A percentile compares a stretch with the other conserved stretches of the same genome.
phyloP scores from a whole-genome alignment of 768 basidiomycete genomes.

The Collybia nuda region DNA sequence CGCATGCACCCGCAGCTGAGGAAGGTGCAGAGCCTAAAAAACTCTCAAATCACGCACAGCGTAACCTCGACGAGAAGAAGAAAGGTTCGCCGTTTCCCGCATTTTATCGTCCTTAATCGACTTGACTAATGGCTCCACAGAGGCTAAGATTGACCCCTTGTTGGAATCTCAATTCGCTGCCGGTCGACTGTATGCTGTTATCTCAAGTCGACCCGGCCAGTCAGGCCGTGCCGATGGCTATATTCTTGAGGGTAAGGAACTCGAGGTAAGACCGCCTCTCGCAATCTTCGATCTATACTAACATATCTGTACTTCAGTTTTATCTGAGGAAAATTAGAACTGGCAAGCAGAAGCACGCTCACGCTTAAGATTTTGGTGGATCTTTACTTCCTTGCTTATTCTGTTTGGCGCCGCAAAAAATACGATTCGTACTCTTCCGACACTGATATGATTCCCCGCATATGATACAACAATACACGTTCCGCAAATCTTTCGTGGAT shows the following conservation, averaged over 20 bases:
- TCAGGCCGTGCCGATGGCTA: slow-evolving; percentile 96
- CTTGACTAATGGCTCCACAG: slow-evolving; percentile 32
- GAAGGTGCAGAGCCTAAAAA: slow-evolving; percentile 65
- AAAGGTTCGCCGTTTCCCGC: slow-evolving; percentile 55
- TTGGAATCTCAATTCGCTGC: slow-evolving; percentile 90
- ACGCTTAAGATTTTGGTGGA: slow-evolving; percentile 30
- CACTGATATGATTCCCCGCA: slow-evolving; percentile 9
- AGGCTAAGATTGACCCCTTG: slow-evolving; percentile 88
- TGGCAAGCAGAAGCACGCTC: slow-evolving; percentile 93
- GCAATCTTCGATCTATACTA: slow-evolving; percentile 11
- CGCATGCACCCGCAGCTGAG: slow-evolving; percentile 42
- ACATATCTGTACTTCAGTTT: slow-evolving; percentile 56
- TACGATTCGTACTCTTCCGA: background rate
- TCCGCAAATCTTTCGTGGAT: too few species aligned
- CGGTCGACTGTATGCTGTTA: slow-evolving; percentile 91
- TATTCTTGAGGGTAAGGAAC: slow-evolving; percentile 96
- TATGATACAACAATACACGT: too few species aligned
- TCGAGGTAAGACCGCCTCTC: slow-evolving; percentile 64
- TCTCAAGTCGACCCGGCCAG: slow-evolving; percentile 96
- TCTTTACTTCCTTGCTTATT: slow-evolving; percentile 1
- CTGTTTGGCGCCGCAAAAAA: slow-evolving; percentile 10
- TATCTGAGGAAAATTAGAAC: slow-evolving; percentile 92
- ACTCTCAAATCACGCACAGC: slow-evolving; percentile 88
- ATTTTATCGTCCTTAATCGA: background rate
- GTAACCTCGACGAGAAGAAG: slow-evolving; percentile 85